A percentile compares a stretch with the other conserved stretches of the same genome.
phyloP scores from a whole-genome alignment of 305 asterid genomes.

The Euphrasia arctica region DNA sequence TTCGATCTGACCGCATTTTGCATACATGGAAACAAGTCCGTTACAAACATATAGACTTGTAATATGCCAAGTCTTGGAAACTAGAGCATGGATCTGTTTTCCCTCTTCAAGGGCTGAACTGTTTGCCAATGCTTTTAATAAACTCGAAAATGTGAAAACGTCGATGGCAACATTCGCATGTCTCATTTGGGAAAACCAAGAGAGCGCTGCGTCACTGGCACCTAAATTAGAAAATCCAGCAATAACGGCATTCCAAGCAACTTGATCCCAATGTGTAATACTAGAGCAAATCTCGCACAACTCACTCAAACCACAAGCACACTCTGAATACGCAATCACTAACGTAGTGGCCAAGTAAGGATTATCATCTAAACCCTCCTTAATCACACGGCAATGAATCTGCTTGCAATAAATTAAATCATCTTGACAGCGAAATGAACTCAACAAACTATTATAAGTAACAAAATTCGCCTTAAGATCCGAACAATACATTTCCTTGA shows the following conservation, averaged over 20 bases:
- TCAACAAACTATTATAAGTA: constrained; percentile 44
- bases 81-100: constrained; percentile 44
- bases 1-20: constrained; percentile 51
- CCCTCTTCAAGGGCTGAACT: constrained; percentile 53
- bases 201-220: constrained; percentile 43
- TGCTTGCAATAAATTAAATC: constrained; percentile 48
- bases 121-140: constrained; percentile 47
- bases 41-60: constrained; percentile 36
- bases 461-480: constrained; percentile 39
- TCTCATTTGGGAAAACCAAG: constrained; percentile 45
- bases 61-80: constrained; percentile 38
- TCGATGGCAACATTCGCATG: constrained; percentile 36
- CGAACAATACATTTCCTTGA: constrained; percentile 42
- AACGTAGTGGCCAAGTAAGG: constrained; percentile 41
- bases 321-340: constrained; percentile 44
- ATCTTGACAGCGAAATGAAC: constrained; percentile 41
- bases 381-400: constrained; percentile 46
- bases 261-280: constrained; percentile 47
- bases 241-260: constrained; percentile 60
- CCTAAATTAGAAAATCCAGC: constrained; percentile 59
- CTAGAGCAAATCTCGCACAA: constrained; percentile 34
- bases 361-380: constrained; percentile 47
- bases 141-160: constrained; percentile 47
- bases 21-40: constrained; percentile 67
- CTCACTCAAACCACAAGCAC: constrained; percentile 40